Conservation (phyloP, 257 asterid species). For the Pogostemon cablin region DNA sequence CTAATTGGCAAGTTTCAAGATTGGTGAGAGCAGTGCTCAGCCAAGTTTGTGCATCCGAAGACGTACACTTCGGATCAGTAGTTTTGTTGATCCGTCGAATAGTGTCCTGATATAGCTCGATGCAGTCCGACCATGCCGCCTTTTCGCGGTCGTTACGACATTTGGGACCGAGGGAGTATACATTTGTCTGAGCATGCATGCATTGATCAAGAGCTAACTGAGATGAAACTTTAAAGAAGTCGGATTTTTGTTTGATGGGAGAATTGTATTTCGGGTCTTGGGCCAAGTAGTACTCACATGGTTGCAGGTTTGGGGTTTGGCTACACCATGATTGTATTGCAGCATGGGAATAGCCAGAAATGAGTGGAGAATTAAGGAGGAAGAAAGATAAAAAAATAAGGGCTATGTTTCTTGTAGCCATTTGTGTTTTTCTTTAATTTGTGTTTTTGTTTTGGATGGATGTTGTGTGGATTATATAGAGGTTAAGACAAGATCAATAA, state of each 20-base stretch:
- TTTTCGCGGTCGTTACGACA: slow-evolving; percentile 57
- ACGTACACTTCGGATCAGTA: slow-evolving; percentile 48
- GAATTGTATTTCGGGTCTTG: slow-evolving; percentile 46
- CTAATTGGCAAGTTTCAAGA: slow-evolving; percentile 63
- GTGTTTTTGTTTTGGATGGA: slow-evolving; percentile 19
- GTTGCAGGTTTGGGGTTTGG: slow-evolving; percentile 72
- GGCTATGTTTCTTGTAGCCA: slow-evolving; percentile 34
- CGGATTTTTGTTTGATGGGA: slow-evolving; percentile 54
- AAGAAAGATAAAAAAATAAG: slow-evolving; percentile 29
- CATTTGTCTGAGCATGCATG: slow-evolving; percentile 40
- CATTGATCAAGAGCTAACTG: slow-evolving; percentile 70
- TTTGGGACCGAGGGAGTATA: slow-evolving; percentile 52
- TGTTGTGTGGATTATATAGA: slow-evolving; percentile 39
- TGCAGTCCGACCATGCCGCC: slow-evolving; percentile 87
- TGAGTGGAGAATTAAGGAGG: slow-evolving; percentile 36
- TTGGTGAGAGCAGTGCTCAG: slow-evolving; percentile 78
- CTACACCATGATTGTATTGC: slow-evolving; percentile 64
- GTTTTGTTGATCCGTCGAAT: slow-evolving; percentile 52
- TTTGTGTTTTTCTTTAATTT: slow-evolving; percentile 19
- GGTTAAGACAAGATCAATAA: not conserved
- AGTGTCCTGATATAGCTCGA: slow-evolving; percentile 59
- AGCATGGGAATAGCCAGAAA: slow-evolving; percentile 34
- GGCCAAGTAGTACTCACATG: slow-evolving; percentile 63
- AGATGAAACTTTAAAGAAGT: slow-evolving; percentile 58
- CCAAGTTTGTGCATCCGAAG: slow-evolving; percentile 73